A percentile compares a stretch with the other conserved stretches of the same genome.
Conservation (phyloP, 2,329 filamentous ascomycete genomes). For the Sporothrix curviconia region DNA sequence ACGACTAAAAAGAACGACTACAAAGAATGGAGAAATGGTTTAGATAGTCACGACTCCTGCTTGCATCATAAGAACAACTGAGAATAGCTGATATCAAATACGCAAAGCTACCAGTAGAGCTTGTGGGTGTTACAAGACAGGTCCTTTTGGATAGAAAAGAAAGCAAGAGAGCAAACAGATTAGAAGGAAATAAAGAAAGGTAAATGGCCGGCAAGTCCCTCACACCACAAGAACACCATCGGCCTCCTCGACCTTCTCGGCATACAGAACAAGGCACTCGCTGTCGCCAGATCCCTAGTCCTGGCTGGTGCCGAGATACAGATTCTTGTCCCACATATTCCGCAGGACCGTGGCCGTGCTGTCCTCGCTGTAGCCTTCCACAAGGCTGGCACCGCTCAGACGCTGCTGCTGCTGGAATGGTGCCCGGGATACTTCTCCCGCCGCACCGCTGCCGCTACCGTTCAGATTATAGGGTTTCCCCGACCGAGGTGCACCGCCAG, state of each 20-base stretch:
- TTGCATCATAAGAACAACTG: too few relatives aligned
- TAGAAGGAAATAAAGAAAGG: neutral
- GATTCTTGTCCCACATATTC: constrained; percentile 56
- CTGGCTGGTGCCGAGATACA: constrained; percentile 51
- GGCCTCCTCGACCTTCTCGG: neutral
- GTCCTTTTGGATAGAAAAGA: neutral
- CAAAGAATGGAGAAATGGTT: too few relatives aligned
- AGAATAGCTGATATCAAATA: too few relatives aligned
- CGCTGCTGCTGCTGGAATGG: constrained; percentile 28
- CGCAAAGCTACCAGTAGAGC: too few relatives aligned
- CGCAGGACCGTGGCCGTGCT: constrained; percentile 46
- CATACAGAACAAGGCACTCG: constrained; percentile 5
- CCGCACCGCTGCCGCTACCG: constrained; percentile 29
- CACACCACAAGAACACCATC: neutral
- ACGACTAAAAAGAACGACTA: too few relatives aligned
- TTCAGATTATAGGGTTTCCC: neutral
- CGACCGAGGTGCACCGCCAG: neutral
- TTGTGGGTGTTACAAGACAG: too few relatives aligned
- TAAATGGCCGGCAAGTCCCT: too few relatives aligned
- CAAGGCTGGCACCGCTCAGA: constrained; percentile 45
- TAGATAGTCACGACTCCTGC: too few relatives aligned
- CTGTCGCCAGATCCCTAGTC: constrained; percentile 29
- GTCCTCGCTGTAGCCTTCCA: constrained; percentile 45
- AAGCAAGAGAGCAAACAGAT: neutral
- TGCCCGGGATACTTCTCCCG: neutral